Base-by-base conservation (phyloP, 805 yeast genomes). In the Komagataella populi region DNA sequence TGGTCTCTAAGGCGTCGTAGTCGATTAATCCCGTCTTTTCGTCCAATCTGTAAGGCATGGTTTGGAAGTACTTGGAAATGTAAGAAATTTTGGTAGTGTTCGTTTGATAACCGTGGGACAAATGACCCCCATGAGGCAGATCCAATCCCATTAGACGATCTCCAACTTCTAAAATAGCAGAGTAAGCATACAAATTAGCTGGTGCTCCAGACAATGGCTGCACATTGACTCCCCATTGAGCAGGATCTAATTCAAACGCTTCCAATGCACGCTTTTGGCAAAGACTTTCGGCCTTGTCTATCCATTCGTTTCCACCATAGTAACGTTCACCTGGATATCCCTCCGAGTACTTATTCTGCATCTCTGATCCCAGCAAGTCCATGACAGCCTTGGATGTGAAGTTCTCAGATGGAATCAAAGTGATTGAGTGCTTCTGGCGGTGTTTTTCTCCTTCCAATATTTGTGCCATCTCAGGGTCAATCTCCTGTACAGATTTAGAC, bases 301-400 rank as follows among this genome's bases (percentile, higher is more conserved):
- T 91, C 71, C 81, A 84, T 70, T 91, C 89, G 66, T 91, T 91
- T 68, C 99, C 99, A 69, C 99, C 99, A 67, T 91, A 91, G 74
- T 91, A 91, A 68, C 99, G 82, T 56, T 89, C 96, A 58, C 96
- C 96, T 46, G 99, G 99, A 71, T 91, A 91, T 57, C 98, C 98
- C 71, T 91, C 99, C 8, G 97, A 89, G 72, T 91, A 91, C 74
- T 91, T 91, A 79, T 91, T 91, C 69, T 87, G 90, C 96, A 91
- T 88, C 66, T 87, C 96, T 23, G 96, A 85, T 57, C 98, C 98
- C 62, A 91, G 76, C 49, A 88, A 80, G 66, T 91, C 96, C 80
- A 91, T 86, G 36, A 91, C 99, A 22, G 96, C 84, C 59, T 84
- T 86, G 49, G 97, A 86, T 52, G 99, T 91, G 77, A 90, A 91